Base-by-base conservation (phyloP, 2,329 filamentous ascomycete species). In the Fusarium nanum region DNA sequence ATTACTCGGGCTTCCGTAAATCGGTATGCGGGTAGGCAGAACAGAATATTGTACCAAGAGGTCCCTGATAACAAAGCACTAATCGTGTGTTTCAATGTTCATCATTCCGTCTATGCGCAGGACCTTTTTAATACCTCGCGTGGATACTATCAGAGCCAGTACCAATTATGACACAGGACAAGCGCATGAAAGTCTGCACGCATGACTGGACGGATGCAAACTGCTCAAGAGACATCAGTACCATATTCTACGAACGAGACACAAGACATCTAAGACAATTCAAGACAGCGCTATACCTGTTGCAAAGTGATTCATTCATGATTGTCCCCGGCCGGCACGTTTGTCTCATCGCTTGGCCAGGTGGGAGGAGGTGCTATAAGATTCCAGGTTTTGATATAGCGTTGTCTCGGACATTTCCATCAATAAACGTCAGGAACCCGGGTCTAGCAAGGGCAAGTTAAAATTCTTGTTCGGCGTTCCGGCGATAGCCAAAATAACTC, bases 321-420 rank as follows among this genome's bases (percentile, higher is more conserved):
- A 41, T 6, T 53, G 22, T 37, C 27, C 23, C 30, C 28, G 25
- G 46, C 28, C 30, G 46, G 58, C 67, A 64, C 28, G 22, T 46
- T 55, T 47, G 50, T 49, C 44, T 68, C 44, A 34, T 41, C 27
- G 30, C 23, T 49, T 27, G 50, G 37, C 37, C 44, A 27, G 28
- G 25, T 41, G 13, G n/a, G 32, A 47, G 30, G 37, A 47, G 30
- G 37, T 25, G 44, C 41, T 55, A 16, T 45, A 52, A 45, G 22
- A 32, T 56, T 37, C 22, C 37, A 47, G 46, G 30, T 48, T 40
- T 50, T 32, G 41, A 59, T 55, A 27, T 54, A 37, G 53, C 46
- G 34, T 30, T 71, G 68, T 71, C 68, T 69, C 52, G 37, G 59
- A 42, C 30, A 64, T 49, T 59, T 61, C 55, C 48, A 41, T 55